These are phyloP conservation scores for Plasmodium inui DNA, from an alignment of 169 alveolate genomes.

Conservation along the genomic window DNA sequence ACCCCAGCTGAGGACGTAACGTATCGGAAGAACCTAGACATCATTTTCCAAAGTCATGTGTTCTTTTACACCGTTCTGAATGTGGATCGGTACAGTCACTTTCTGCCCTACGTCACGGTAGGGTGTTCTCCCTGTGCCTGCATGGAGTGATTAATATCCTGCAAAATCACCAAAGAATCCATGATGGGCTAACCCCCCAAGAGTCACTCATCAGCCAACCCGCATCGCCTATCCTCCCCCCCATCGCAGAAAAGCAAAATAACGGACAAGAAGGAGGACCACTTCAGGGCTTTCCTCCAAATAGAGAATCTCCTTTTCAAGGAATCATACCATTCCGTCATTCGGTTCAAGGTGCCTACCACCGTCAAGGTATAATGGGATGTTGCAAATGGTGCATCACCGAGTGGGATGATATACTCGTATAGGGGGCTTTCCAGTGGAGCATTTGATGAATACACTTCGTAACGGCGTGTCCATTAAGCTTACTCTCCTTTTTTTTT, in stretches of 20 bases:
- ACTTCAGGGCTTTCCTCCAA: conserved; percentile 37
- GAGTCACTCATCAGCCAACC: too few species aligned
- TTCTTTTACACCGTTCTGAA: conserved; percentile 59
- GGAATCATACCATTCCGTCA: conserved; percentile 41
- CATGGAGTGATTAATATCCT: not conserved
- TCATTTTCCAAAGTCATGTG: conserved; percentile 27
- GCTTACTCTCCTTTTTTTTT: not conserved
- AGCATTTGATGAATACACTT: not conserved
- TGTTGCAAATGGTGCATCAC: not conserved
- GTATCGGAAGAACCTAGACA: conserved; percentile 32
- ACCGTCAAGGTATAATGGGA: conserved; percentile 32
- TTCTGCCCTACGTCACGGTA: conserved; percentile 59
- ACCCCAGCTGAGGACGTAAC: conserved; percentile 11
- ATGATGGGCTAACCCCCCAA: too few species aligned
- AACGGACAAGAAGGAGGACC: conserved; percentile 20
- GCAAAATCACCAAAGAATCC: too few species aligned
- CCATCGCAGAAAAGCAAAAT: conserved; percentile 47
- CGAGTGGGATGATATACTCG: not conserved
- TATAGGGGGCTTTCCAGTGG: not conserved
- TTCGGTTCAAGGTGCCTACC: conserved; percentile 27
- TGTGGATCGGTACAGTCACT: conserved; percentile 52
- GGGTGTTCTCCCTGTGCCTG: not conserved
- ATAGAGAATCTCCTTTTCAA: conserved; percentile 47
- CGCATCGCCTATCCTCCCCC: not conserved
- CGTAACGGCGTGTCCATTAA: not conserved